phyloP scores from a whole-genome alignment of 257 asterid species.

The Voacanga thouarsii region DNA sequence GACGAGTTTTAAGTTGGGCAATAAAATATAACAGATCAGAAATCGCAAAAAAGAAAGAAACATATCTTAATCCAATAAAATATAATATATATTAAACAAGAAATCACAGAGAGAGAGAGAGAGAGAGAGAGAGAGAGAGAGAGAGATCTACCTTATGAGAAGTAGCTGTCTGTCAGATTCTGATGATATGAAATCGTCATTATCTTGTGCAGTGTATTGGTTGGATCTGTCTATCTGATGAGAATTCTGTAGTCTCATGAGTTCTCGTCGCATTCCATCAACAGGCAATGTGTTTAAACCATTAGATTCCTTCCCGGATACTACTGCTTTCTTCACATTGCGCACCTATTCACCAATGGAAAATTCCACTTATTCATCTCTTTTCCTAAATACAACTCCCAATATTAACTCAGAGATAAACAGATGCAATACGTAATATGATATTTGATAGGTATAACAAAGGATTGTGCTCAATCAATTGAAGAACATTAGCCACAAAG shows the following conservation, averaged over 20 bases:
- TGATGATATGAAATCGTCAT: conserved; percentile 78
- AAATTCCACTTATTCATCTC: neutral
- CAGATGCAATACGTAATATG: neutral
- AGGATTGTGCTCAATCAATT: conserved; percentile 3
- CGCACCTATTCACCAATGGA: conserved; percentile 50
- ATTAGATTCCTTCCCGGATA: conserved; percentile 48
- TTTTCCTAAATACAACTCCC: neutral
- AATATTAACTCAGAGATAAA: neutral
- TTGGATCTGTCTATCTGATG: conserved; percentile 52
- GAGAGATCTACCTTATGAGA: conserved; percentile 62
- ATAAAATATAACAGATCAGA: neutral
- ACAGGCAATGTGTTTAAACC: conserved; percentile 69
- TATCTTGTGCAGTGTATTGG: conserved; percentile 46
- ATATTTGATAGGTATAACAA: neutral
- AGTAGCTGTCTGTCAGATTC: conserved; percentile 92
- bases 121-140: neutral
- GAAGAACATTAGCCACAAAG: neutral
- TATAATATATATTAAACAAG: neutral
- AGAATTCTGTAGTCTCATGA: conserved; percentile 75
- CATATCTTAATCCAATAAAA: neutral
- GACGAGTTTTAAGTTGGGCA: neutral
- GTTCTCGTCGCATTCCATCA: conserved; percentile 81
- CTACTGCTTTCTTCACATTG: conserved; percentile 67
- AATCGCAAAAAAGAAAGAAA: neutral
- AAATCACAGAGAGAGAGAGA: too few species aligned